These are phyloP conservation scores for Chrysochromulina tobinii DNA, from an alignment of 78 protist species.

Conservation along the genomic window DNA sequence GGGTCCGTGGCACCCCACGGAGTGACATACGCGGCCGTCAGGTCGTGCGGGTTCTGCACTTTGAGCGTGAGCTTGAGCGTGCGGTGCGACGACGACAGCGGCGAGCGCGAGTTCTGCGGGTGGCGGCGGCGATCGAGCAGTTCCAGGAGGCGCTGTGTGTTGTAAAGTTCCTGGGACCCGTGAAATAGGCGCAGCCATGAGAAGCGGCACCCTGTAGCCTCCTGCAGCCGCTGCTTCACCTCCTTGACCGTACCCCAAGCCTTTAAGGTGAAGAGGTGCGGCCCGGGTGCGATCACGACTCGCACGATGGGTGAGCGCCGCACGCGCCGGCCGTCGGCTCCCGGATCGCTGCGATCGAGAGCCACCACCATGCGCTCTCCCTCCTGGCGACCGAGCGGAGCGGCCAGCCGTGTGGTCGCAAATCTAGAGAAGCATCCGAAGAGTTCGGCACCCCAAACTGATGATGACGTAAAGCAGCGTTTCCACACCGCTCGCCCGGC, in stretches of 20 bases:
- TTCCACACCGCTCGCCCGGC: no score
- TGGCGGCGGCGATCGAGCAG: background rate
- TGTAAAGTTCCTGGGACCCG: background rate
- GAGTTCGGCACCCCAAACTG: no score
- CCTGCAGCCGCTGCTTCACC: slow-evolving; percentile 6
- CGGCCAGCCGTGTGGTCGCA: no score
- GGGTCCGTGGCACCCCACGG: background rate
- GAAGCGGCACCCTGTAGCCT: background rate
- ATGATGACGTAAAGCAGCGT: no score
- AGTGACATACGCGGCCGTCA: background rate
- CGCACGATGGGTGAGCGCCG: no score
- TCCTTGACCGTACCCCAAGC: background rate
- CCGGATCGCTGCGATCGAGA: no score
- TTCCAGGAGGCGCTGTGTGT: background rate
- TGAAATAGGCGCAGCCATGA: background rate
- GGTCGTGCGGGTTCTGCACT: background rate
- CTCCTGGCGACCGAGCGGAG: no score
- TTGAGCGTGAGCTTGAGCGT: background rate
- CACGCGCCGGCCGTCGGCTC: no score
- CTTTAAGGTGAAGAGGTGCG: no score
- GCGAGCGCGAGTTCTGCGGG: background rate
- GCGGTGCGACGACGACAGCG: background rate
- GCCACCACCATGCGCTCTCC: no score
- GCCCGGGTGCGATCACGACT: no score
- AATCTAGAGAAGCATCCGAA: no score